Percentiles rank a stretch among this genome's conserved stretches.
phyloP scores from a whole-genome alignment of 345 rosid genomes.

The Hibiscus syriacus region DNA sequence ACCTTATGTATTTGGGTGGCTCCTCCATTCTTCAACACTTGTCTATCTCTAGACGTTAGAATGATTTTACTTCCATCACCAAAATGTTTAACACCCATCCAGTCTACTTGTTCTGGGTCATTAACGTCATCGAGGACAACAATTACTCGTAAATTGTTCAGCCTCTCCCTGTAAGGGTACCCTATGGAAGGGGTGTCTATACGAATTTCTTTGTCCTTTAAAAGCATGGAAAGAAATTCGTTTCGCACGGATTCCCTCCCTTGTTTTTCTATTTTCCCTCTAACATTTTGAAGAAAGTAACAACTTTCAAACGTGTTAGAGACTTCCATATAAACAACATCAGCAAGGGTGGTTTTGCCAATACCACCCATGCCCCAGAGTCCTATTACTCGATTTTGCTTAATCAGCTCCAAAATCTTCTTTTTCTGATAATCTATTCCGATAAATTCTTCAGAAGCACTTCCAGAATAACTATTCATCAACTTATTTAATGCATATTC shows the following conservation, averaged over 20 bases:
- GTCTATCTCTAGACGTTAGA: neutral
- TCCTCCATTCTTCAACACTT: neutral
- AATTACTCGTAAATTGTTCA: neutral
- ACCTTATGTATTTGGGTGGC: neutral
- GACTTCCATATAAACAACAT: neutral
- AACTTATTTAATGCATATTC: neutral
- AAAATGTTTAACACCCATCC: neutral
- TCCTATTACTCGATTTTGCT: neutral
- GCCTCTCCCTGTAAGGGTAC: neutral
- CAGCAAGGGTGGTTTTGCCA: neutral
- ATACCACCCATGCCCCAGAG: neutral
- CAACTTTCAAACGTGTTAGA: neutral
- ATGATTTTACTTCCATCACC: neutral
- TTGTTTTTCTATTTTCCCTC: neutral
- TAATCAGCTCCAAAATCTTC: neutral
- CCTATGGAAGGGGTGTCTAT: neutral
- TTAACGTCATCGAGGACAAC: neutral
- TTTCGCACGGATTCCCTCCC: neutral
- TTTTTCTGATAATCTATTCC: neutral
- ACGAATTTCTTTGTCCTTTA: neutral
- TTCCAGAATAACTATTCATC: neutral
- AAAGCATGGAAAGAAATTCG: neutral
- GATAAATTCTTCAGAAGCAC: neutral
- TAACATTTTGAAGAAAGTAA: neutral
- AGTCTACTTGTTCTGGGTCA: neutral